Percentiles rank a stretch among this genome's conserved stretches.
Conservation (phyloP, 2,329 filamentous ascomycete genomes). For the Septoria petroselini region DNA sequence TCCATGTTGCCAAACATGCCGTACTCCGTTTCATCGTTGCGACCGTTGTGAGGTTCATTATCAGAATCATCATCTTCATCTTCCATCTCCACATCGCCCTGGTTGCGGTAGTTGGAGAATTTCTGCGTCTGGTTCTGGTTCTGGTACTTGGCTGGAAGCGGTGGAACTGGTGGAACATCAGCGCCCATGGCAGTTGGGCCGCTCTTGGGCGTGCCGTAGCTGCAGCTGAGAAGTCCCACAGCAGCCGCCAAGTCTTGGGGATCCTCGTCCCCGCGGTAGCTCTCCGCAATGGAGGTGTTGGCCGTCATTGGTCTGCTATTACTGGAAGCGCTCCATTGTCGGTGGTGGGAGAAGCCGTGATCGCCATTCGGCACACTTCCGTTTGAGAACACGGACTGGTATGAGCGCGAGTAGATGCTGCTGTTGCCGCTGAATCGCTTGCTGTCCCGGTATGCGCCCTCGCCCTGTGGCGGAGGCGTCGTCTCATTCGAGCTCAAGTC, state of each 20-base stretch:
- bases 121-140: constrained; percentile 54
- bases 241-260: constrained; percentile 86
- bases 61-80: constrained; percentile 51
- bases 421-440: constrained; percentile 51
- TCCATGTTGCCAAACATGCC: constrained; percentile 97
- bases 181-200: constrained; percentile 60
- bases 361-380: constrained; percentile 56
- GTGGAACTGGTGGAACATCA: constrained; percentile 83
- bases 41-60: constrained; percentile 46
- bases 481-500: constrained; percentile 84
- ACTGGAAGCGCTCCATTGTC: constrained; percentile 65
- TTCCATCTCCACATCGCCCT: constrained; percentile 50
- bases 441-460: constrained; percentile 51
- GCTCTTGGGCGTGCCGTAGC: constrained; percentile 75
- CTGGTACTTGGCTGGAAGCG: constrained; percentile 76
- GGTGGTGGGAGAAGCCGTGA: constrained; percentile 56
- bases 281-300: constrained; percentile 56
- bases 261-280: constrained; percentile 71
- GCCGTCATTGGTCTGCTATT: constrained; percentile 76
- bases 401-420: constrained; percentile 65
- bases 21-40: constrained; percentile 80
- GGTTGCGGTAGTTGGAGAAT: constrained; percentile 28
- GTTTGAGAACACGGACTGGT: constrained; percentile 65
- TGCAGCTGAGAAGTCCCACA: constrained; percentile 85
- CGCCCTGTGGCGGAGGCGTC: constrained; percentile 78